A percentile compares a stretch with the other conserved stretches of the same genome.
Conservation (phyloP, 768 basidiomycete species). For the Pleurotus tuber-regium region DNA sequence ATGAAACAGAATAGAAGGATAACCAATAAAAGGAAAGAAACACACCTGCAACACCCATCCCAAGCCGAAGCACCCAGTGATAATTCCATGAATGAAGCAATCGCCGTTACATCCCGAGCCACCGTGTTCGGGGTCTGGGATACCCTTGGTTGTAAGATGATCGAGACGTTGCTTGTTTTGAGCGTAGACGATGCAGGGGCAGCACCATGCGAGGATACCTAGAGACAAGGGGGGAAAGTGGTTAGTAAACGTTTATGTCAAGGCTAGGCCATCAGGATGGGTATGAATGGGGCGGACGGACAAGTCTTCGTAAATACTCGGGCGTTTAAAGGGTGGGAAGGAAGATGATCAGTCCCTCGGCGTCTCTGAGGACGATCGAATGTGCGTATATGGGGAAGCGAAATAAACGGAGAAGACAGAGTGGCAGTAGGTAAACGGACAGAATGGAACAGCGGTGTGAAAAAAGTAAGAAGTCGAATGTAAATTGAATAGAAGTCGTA, state of each 20-base stretch:
- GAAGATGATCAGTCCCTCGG: neutral
- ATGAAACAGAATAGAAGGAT: neutral
- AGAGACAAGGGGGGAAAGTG: too few relatives aligned
- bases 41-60: slow-evolving; percentile 27
- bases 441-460: neutral
- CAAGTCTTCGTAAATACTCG: too few relatives aligned
- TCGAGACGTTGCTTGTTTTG: slow-evolving; percentile 32
- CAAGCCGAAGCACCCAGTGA: slow-evolving; percentile 27
- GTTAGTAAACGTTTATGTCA: too few relatives aligned
- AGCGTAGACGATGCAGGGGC: slow-evolving; percentile 37
- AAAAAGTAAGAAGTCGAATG: neutral
- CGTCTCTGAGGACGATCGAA: neutral
- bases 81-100: slow-evolving; percentile 33
- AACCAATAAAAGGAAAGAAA: neutral
- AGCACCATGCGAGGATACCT: slow-evolving; percentile 31
- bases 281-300: too few relatives aligned
- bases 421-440: neutral
- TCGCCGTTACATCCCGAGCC: slow-evolving; percentile 32
- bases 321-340: neutral
- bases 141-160: slow-evolving; percentile 27
- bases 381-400: neutral
- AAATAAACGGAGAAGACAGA: neutral
- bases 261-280: too few relatives aligned
- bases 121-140: slow-evolving; percentile 32
- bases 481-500: neutral